A percentile compares a stretch with the other conserved stretches of the same genome.
These are phyloP conservation scores for Coniella vitis DNA, from an alignment of 2,329 filamentous ascomycete genomes.

Conservation along the genomic window DNA sequence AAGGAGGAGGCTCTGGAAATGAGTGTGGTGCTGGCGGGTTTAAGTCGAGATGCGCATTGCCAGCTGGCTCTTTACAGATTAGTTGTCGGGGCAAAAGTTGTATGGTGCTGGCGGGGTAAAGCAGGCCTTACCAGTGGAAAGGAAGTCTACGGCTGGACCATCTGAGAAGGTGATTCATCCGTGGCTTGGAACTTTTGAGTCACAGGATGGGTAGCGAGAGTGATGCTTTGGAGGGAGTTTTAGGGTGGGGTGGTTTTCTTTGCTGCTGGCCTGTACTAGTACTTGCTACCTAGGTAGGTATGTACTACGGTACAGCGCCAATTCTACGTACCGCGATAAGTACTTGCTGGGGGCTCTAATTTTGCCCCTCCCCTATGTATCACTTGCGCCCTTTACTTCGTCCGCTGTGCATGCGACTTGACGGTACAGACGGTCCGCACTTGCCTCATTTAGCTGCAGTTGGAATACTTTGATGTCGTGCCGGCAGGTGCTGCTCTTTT, in stretches of 20 bases:
- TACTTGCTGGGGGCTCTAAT: no score
- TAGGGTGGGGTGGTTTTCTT: conserved; percentile 1
- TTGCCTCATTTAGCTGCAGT: no score
- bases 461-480: no score
- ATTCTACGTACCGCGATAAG: no score
- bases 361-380: no score
- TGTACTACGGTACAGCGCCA: no score
- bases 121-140: not conserved
- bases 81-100: not conserved
- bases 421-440: no score
- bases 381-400: no score
- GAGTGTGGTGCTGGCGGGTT: not conserved
- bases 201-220: not conserved
- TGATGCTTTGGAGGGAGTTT: conserved; percentile 1
- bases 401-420: no score
- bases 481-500: no score
- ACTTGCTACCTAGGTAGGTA: no score
- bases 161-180: conserved; percentile 2
- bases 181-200: conserved; percentile 4
- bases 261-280: not conserved
- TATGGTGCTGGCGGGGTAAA: not conserved
- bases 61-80: not conserved
- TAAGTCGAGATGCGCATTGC: conserved; percentile 1
- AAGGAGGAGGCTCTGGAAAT: not conserved
- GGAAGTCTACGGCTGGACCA: not conserved